A percentile compares a stretch with the other conserved stretches of the same genome.
phyloP scores from a whole-genome alignment of 257 asterid species.

The Nicotiana sylvestris region DNA sequence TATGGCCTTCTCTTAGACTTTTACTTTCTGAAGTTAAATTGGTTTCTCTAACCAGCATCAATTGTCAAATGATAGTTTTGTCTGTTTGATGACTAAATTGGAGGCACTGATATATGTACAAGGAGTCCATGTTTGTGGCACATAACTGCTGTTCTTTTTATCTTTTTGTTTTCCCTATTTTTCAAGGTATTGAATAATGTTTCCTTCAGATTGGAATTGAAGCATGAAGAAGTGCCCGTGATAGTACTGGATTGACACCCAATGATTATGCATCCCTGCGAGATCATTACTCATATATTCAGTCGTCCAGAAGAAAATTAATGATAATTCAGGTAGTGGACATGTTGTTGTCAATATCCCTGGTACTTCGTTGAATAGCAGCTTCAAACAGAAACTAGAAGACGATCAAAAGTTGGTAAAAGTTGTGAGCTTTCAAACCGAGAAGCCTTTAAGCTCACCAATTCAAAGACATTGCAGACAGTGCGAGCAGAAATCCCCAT shows the following conservation, averaged over 20 bases:
- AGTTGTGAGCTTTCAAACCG: constrained; percentile 23
- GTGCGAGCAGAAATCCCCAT: constrained; percentile 30
- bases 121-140: background rate
- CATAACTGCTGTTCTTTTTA: background rate
- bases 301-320: constrained; percentile 54
- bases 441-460: constrained; percentile 5
- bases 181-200: background rate
- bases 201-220: constrained; percentile 59
- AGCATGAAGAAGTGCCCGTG: constrained; percentile 62
- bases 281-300: constrained; percentile 56
- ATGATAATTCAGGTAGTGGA: constrained; percentile 24
- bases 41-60: background rate
- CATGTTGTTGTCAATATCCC: constrained; percentile 54
- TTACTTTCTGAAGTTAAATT: background rate
- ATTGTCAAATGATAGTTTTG: background rate
- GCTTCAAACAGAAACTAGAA: constrained; percentile 23
- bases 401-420: constrained; percentile 20
- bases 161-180: background rate
- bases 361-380: constrained; percentile 12
- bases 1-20: background rate
- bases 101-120: background rate
- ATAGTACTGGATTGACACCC: constrained; percentile 61
- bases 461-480: constrained; percentile 19
- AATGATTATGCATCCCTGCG: constrained; percentile 61
- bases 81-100: background rate